Base-by-base conservation (phyloP, 1,139 yeast species). In the Scheffersomyces illinoinensis region DNA sequence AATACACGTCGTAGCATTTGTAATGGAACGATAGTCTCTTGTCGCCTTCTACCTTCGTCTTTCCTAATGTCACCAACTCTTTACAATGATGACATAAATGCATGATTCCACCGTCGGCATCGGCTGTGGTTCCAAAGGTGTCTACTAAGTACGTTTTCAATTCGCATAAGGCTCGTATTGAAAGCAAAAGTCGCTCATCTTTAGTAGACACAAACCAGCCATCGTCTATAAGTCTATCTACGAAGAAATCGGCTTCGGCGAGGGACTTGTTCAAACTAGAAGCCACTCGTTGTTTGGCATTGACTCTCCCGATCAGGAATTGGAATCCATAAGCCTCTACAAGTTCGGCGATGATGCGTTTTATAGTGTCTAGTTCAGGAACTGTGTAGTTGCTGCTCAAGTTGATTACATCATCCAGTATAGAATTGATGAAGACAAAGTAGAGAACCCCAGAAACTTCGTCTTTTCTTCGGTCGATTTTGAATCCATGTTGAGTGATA, bases 21-120 rank as follows among this genome's bases (percentile, higher is more conserved):
- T 71, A 69, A 68, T 88, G 92, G 66, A 85, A 83, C 23, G 83
- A 66, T 4, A 72, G 66, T 26, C 70, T 66, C 61, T 87, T 80
- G 0, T 64, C 68, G 1, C 58, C 59, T 21, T 72, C 73, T 0
- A 68, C 61, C 64, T 85, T 80, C 50, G 74, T 74, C 5, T 73
- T 64, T 0, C 93, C 93, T 54, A 80, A 62, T 0, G 91, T 87
- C 6, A 86, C 84, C 17, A 87, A 72, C 47, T 82, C 85, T n/a
- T 75, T 72, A 69, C 93, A 89, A 20, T 84, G 86, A 33, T 66
- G 63, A 66, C 93, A 89, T 12, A 67, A 48, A 6, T 77, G 69
- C 1, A 87, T 67, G 26, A 79, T 75, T 1, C 86, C 88, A 46
- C 72, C 72, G 5, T 71, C 70, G 5, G 68, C 64, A 10, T 66